Evolutionary conservation across 1,284 basidiomycete species (phyloP), one percentile per base, ranked within the genome.

Genomic region (Vanrija pseudolonga): DNA sequence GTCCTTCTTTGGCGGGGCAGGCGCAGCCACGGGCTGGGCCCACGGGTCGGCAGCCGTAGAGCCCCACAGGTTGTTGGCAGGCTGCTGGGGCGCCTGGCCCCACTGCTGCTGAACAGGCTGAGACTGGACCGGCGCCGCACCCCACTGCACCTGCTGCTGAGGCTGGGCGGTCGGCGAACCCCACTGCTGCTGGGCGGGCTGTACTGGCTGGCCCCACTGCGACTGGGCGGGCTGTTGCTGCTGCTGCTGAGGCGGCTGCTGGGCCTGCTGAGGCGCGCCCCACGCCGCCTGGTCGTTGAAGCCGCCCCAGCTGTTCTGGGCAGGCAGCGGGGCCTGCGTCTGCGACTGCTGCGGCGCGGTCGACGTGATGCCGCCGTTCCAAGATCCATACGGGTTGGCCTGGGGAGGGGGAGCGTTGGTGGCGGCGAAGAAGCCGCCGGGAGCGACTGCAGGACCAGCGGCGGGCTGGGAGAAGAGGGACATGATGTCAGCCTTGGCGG

Each of bases 401-500:
- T 50, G 50, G 18, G 53, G 62, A 17, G 56, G 50, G 3, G 58
- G 44, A 2, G 56, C 37, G 17, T 57, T 22, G 22, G 50, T 42
- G 20, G 59, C 19, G 20, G 57, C 37, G 55, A 68, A 69, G 55
- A 64, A 67, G 12, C 38, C 42, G 14, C 56, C 51, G 12, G 44
- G 28, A 2, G 45, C 8, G 28, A 32, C 26, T 18, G 20, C 36
- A 8, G 71, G 43, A 5, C 62, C 39, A 6, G 62, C 18, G 18
- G 66, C 49, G 1, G 70, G 58, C 17, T 71, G 49, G 18, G 68
- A 51, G 63, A 77, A 78, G 20, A 78, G 65, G 11, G 71, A 73
- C 71, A 78, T 73, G 62, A 78, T 78, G 59, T 77, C 75, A n/a
- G 68, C 63, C 62, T 73, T 74, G 58, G 45, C 40, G 14, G 47